A percentile compares a stretch with the other conserved stretches of the same genome.
phyloP scores from a whole-genome alignment of 2,329 filamentous ascomycete genomes.

The Bimuria novae-zelandiae region DNA sequence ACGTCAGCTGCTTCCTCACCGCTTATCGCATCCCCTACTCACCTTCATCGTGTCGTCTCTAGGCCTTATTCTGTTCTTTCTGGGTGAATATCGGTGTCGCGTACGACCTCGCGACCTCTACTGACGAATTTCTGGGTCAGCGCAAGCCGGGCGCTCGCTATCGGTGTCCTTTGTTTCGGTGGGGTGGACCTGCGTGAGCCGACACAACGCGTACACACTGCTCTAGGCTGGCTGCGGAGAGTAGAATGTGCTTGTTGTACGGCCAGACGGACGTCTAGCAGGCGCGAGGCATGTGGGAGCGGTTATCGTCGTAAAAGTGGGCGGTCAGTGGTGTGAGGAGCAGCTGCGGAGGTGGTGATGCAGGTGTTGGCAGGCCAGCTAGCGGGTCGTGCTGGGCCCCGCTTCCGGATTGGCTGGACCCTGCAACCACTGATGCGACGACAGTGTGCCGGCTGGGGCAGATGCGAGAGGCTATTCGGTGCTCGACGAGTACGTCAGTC shows the following conservation, averaged over 20 bases:
- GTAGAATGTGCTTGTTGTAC: constrained; percentile 41
- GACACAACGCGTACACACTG: constrained; percentile 43
- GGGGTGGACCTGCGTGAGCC: constrained; percentile 41
- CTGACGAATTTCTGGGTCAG: constrained; percentile 18
- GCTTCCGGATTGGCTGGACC: constrained; percentile 14
- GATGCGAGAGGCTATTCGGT: constrained; percentile 20
- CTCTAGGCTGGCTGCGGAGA: constrained; percentile 51
- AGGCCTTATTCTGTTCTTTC: constrained; percentile 3
- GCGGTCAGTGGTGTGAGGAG: constrained; percentile 16
- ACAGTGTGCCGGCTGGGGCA: constrained; percentile 29
- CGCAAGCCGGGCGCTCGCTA: constrained; percentile 27
- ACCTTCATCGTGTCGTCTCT: constrained; percentile 45
- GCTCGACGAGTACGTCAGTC: background rate
- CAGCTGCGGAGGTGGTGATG: constrained; percentile 18
- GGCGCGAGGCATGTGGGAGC: constrained; percentile 35
- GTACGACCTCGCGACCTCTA: background rate
- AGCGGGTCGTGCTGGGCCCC: constrained; percentile 7
- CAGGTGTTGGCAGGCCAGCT: background rate
- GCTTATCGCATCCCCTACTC: constrained; percentile 25
- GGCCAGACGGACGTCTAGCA: constrained; percentile 49
- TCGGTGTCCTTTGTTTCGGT: constrained; percentile 34
- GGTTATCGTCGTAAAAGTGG: too few relatives aligned
- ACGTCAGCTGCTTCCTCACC: constrained; percentile 37
- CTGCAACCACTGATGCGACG: constrained; percentile 35
- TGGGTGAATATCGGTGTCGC: constrained; percentile 11